Conservation (phyloP, 768 basidiomycete species). For the Nevesoporus exiguus region DNA sequence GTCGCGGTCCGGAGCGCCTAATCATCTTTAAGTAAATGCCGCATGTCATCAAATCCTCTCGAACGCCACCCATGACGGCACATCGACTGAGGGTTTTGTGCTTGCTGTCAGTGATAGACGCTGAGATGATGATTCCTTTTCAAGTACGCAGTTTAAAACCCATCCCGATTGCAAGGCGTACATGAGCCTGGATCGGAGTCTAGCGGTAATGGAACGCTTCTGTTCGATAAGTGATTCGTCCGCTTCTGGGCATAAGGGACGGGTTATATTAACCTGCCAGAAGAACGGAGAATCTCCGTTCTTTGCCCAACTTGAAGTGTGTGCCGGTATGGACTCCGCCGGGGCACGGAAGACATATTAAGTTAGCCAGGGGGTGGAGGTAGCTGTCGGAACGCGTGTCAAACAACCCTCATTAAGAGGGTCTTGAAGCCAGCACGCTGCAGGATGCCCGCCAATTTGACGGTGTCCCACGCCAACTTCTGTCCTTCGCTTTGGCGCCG, state of each 20-base stretch:
- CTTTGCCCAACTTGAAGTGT: not conserved
- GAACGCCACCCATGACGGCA: not conserved
- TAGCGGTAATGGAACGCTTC: slow-evolving; percentile 11
- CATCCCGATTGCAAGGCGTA: not conserved
- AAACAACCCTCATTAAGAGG: too few relatives aligned
- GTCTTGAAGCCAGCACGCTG: too few relatives aligned
- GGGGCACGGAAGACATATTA: not conserved
- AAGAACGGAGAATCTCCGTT: slow-evolving; percentile 5
- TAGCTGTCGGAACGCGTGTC: too few relatives aligned
- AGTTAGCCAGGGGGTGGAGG: too few relatives aligned
- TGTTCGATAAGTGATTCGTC: not conserved
- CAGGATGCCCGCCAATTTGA: too few relatives aligned
- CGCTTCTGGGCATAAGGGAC: slow-evolving; percentile 1
- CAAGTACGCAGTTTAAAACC: not conserved
- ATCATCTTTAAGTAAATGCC: not conserved
- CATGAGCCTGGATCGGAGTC: slow-evolving; percentile 4
- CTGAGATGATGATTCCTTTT: not conserved
- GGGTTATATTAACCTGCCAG: not conserved
- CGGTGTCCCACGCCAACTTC: too few relatives aligned
- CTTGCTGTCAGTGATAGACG: not conserved
- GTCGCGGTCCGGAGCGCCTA: not conserved
- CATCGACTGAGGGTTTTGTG: not conserved
- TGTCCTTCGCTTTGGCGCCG: slow-evolving; percentile 10
- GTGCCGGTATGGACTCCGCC: not conserved
- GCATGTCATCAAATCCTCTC: too few relatives aligned